phyloP scores from a whole-genome alignment of 768 basidiomycete species.

The Phanerodontia chrysosporium region DNA sequence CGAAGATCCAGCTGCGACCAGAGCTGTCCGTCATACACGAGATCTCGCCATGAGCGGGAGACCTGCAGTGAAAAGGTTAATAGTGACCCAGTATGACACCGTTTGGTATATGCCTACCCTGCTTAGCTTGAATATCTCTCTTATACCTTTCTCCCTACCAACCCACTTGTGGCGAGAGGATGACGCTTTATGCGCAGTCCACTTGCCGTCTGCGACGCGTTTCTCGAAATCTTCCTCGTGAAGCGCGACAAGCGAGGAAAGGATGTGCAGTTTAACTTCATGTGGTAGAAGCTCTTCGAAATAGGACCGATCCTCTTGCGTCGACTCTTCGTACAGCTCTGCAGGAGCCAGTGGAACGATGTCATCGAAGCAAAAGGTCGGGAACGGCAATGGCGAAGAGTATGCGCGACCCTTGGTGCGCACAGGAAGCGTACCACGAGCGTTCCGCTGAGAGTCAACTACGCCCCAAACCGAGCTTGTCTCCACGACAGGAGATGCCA shows the following conservation, averaged over 20 bases:
- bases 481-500: constrained; percentile 19
- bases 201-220: constrained; percentile 40
- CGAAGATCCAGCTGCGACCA: constrained; percentile 67
- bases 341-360: constrained; percentile 45
- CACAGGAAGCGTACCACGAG: constrained; percentile 22
- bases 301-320: constrained; percentile 38
- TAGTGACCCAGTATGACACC: neutral
- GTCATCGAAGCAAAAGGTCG: constrained; percentile 46
- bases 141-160: constrained; percentile 66
- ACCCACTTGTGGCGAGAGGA: constrained; percentile 68
- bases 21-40: constrained; percentile 84
- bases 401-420: constrained; percentile 56
- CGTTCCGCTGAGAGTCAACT: constrained; percentile 16
- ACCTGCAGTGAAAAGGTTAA: constrained; percentile 43
- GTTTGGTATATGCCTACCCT: constrained; percentile 49
- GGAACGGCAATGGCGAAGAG: constrained; percentile 57
- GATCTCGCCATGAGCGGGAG: constrained; percentile 68
- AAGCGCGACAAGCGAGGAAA: constrained; percentile 50
- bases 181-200: constrained; percentile 59
- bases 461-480: constrained; percentile 18
- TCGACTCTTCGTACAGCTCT: constrained; percentile 51
- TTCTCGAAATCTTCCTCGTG: constrained; percentile 57
- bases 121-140: constrained; percentile 76
- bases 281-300: constrained; percentile 70
- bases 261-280: constrained; percentile 62